Conservation (phyloP, 257 asterid species). For the Paraleonurus japonicus region DNA sequence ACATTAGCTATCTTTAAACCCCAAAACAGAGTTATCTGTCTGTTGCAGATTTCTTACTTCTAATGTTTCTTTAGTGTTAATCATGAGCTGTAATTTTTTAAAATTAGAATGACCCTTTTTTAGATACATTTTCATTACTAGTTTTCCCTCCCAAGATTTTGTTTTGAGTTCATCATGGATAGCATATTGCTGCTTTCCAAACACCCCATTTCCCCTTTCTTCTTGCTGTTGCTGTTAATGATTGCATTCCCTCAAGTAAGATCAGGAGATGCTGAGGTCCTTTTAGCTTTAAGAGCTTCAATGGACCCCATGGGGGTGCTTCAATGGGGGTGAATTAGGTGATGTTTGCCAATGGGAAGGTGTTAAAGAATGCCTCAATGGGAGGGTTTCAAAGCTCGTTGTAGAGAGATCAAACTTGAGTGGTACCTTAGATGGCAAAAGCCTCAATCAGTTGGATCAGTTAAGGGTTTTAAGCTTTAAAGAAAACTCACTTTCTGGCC, state of each 20-base stretch:
- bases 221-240: conserved; percentile 29
- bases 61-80: conserved; percentile 22
- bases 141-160: conserved; percentile 16
- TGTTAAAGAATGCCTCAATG: conserved; percentile 70
- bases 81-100: not conserved
- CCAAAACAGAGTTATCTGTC: too few species aligned
- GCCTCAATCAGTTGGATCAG: conserved; percentile 75
- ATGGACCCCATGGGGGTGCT: conserved; percentile 60
- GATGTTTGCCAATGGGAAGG: conserved; percentile 75
- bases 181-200: conserved; percentile 9
- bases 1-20: too few species aligned
- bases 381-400: conserved; percentile 79
- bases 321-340: conserved; percentile 43
- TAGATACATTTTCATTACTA: conserved; percentile 13
- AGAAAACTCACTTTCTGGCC: conserved; percentile 63
- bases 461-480: conserved; percentile 83
- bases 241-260: conserved; percentile 32
- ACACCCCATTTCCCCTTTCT: conserved; percentile 10
- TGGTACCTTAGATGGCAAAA: conserved; percentile 58
- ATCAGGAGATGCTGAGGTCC: conserved; percentile 72
- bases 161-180: conserved; percentile 31
- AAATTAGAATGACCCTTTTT: not conserved
- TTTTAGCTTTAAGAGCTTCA: conserved; percentile 50
- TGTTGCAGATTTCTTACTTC: too few species aligned
- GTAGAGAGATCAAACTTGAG: conserved; percentile 62